A percentile compares a stretch with the other conserved stretches of the same genome.
Conservation (phyloP, 1,139 yeast species). For the Kurtzmaniella quercitrusa region DNA sequence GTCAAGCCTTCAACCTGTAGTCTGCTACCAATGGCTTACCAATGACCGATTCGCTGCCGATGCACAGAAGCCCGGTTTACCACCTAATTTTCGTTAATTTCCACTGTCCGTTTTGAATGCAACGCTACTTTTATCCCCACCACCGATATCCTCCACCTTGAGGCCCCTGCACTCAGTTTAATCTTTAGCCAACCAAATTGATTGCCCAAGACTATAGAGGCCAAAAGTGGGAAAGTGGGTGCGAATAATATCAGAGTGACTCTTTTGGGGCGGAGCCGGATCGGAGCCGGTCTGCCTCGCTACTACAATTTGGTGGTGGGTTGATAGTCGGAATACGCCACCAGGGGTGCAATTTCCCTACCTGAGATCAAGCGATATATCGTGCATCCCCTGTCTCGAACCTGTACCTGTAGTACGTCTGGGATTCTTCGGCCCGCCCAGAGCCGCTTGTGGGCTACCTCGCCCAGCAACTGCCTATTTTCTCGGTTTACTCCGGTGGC, state of each 20-base stretch:
- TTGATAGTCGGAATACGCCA: too few species aligned
- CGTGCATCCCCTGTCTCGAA: background rate
- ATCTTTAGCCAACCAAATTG: slow-evolving; percentile 7
- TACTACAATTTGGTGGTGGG: too few species aligned
- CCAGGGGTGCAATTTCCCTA: too few species aligned
- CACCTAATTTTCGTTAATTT: background rate
- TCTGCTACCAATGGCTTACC: too few species aligned
- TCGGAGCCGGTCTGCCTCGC: background rate
- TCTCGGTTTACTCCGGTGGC: background rate
- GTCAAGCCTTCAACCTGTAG: too few species aligned
- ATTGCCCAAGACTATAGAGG: slow-evolving; percentile 4
- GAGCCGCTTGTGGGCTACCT: background rate
- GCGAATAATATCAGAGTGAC: too few species aligned
- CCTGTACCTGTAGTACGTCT: background rate
- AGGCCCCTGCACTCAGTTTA: background rate
- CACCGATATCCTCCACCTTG: background rate
- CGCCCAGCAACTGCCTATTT: background rate
- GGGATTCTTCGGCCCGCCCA: background rate
- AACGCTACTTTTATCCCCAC: slow-evolving; percentile 1
- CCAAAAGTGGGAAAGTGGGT: background rate
- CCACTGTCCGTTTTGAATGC: background rate
- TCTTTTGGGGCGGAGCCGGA: too few species aligned
- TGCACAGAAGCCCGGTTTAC: background rate
- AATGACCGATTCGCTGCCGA: background rate
- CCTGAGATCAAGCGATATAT: too few species aligned